Conservation (phyloP, 2,329 filamentous ascomycete species). For the Clarireedia hainanense region DNA sequence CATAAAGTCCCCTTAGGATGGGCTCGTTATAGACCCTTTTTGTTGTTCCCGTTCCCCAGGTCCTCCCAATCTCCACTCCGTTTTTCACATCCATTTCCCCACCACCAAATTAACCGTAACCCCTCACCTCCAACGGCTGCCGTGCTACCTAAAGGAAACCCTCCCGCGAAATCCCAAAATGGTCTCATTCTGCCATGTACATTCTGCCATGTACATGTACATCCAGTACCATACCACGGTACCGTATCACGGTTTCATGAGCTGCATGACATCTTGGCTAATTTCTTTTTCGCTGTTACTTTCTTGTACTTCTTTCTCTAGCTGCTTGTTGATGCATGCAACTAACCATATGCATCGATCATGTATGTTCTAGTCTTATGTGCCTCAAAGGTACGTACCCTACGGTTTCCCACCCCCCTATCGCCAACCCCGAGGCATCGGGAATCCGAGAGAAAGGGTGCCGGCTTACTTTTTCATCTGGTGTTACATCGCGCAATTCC, state of each 20-base stretch:
- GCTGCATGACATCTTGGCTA: background rate
- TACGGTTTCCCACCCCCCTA: background rate
- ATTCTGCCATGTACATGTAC: background rate
- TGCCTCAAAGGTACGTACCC: background rate
- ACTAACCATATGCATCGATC: slow-evolving; percentile 4
- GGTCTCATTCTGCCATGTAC: background rate
- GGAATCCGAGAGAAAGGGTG: slow-evolving; percentile 5
- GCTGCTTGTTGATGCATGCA: background rate
- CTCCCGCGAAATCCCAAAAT: background rate
- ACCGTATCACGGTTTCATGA: slow-evolving; percentile 6
- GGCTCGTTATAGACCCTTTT: background rate
- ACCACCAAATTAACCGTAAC: background rate
- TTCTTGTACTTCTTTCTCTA: background rate
- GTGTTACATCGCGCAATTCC: background rate
- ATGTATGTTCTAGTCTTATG: background rate
- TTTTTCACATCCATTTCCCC: background rate
- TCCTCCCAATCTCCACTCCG: too few species aligned
- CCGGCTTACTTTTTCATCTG: background rate
- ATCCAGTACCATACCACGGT: background rate
- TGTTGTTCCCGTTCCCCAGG: background rate
- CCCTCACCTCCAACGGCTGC: slow-evolving; percentile 9
- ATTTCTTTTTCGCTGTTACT: background rate
- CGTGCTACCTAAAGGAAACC: slow-evolving; percentile 1
- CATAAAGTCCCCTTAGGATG: background rate
- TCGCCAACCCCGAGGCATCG: slow-evolving; percentile 6